Conservation (phyloP, 2,329 filamentous ascomycete species). For the Colletotrichum chlorophyti region DNA sequence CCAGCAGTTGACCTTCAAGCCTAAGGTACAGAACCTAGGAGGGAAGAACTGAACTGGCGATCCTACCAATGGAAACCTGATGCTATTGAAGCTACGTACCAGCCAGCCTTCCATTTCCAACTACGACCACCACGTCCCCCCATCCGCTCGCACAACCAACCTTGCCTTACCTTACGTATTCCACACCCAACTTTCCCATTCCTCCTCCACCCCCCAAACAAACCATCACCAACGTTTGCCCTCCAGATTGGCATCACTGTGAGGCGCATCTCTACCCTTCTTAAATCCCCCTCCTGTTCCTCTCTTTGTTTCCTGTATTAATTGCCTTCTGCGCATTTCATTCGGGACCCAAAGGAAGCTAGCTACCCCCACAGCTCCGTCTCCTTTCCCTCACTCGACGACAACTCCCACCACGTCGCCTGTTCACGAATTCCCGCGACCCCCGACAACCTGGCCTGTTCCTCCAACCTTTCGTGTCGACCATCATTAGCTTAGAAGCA, state of each 20-base stretch:
- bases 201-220: slow-evolving; percentile 25
- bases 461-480: slow-evolving; percentile 4
- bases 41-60: too few relatives aligned
- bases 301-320: slow-evolving; percentile 30
- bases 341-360: slow-evolving; percentile 28
- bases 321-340: slow-evolving; percentile 30
- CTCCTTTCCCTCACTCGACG: slow-evolving; percentile 18
- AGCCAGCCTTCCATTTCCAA: slow-evolving; percentile 25
- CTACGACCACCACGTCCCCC: too few relatives aligned
- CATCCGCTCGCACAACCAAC: too few relatives aligned
- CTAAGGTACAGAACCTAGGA: too few relatives aligned
- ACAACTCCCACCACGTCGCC: slow-evolving; percentile 19
- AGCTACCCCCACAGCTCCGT: slow-evolving; percentile 26
- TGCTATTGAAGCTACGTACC: too few relatives aligned
- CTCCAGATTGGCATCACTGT: slow-evolving; percentile 31
- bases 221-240: slow-evolving; percentile 29
- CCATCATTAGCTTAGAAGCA: slow-evolving; percentile 9
- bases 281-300: slow-evolving; percentile 17
- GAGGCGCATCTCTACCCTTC: slow-evolving; percentile 26
- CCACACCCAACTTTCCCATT: slow-evolving; percentile 27
- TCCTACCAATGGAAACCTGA: too few relatives aligned
- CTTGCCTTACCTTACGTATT: slow-evolving; percentile 29
- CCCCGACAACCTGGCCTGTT: slow-evolving; percentile 13
- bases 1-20: too few relatives aligned
- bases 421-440: slow-evolving; percentile 20